Evolutionary conservation across 768 basidiomycete species (phyloP).

Genomic region (Mycena galericulata): DNA sequence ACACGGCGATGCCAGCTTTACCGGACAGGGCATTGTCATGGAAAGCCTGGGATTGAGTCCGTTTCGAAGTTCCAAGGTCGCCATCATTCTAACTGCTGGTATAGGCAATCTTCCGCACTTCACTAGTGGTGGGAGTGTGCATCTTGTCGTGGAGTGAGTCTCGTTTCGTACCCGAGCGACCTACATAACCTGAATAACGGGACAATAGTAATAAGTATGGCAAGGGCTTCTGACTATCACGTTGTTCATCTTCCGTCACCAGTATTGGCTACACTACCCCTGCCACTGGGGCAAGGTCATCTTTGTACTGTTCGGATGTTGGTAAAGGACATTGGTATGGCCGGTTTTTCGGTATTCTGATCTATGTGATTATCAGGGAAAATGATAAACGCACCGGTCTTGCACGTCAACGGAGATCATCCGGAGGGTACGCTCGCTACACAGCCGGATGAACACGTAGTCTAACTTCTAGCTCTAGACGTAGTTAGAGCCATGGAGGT

Average conservation of each 20-base stretch:
- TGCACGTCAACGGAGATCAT: slow-evolving; percentile 58
- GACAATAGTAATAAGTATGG: slow-evolving; percentile 67
- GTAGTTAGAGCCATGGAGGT: slow-evolving; percentile 87
- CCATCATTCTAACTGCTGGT: neutral
- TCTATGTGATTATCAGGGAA: too few relatives aligned
- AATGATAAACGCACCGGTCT: too few relatives aligned
- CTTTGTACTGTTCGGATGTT: slow-evolving; percentile 87
- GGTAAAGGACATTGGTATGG: too few relatives aligned
- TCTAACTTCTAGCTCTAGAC: slow-evolving; percentile 55
- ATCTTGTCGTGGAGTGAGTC: slow-evolving; percentile 92
- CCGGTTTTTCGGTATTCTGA: too few relatives aligned
- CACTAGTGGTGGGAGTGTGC: slow-evolving; percentile 90
- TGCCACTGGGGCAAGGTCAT: slow-evolving; percentile 85
- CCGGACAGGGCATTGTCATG: slow-evolving; percentile 92
- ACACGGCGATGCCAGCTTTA: slow-evolving; percentile 93
- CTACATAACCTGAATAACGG: too few relatives aligned
- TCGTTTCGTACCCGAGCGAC: neutral
- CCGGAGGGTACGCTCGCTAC: slow-evolving; percentile 73
- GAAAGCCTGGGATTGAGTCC: slow-evolving; percentile 86
- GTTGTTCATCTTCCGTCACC: slow-evolving; percentile 19
- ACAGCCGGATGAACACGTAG: neutral
- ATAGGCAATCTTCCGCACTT: slow-evolving; percentile 90
- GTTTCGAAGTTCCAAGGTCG: slow-evolving; percentile 40
- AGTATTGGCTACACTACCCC: slow-evolving; percentile 96
- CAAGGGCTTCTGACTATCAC: neutral